These are phyloP conservation scores for Ascochyta clinopodiicola DNA, from an alignment of 2,329 filamentous ascomycete genomes.

Conservation along the genomic window DNA sequence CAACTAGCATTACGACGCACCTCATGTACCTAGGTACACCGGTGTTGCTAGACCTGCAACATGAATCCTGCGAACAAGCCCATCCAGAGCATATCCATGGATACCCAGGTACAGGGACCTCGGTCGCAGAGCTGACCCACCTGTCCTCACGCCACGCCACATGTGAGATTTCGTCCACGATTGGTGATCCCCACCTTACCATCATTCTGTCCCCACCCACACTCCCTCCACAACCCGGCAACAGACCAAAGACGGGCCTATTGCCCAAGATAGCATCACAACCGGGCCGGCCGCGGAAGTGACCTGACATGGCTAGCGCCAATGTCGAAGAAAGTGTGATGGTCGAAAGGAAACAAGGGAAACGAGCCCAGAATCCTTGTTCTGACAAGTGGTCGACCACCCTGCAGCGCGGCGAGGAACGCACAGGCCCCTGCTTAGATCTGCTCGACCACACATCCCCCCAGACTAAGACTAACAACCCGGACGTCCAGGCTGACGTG, in stretches of 20 bases:
- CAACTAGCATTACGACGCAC: constrained; percentile 3
- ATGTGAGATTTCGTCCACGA: neutral
- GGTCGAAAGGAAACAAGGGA: neutral
- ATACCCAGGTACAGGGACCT: constrained; percentile 1
- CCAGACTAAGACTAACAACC: too few relatives aligned
- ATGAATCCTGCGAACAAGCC: neutral
- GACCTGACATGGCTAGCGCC: neutral
- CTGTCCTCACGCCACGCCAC: constrained; percentile 8
- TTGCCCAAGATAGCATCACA: constrained; percentile 10
- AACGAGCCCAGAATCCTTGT: too few relatives aligned
- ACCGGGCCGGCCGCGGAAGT: constrained; percentile 12
- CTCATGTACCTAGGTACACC: neutral
- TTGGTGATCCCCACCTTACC: constrained; percentile 3
- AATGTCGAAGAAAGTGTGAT: neutral
- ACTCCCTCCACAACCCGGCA: neutral
- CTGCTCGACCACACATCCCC: constrained; percentile 12
- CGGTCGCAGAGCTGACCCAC: constrained; percentile 10
- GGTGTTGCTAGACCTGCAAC: constrained; percentile 5
- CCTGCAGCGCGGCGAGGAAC: neutral
- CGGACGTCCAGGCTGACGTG: neutral
- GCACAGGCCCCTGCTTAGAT: constrained; percentile 8
- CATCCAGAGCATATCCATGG: neutral
- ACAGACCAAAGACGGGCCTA: neutral
- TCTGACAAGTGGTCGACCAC: neutral
- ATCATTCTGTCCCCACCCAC: neutral